phyloP scores from a whole-genome alignment of 768 basidiomycete genomes.

The Pulveroboletus sp. region DNA sequence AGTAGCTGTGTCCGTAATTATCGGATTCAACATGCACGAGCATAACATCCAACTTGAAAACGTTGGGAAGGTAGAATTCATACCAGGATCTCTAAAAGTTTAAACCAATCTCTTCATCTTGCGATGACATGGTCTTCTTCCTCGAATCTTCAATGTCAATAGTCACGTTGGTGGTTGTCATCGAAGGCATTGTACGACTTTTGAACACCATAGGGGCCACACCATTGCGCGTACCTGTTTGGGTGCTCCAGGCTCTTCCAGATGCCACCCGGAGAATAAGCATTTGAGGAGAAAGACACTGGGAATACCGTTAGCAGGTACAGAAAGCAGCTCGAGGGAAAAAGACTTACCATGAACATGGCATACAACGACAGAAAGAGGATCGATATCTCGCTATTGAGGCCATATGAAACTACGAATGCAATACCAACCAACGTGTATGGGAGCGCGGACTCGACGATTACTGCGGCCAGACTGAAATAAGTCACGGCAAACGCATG shows the following conservation, averaged over 20 bases:
- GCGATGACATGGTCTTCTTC: not conserved
- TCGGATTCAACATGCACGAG: no score
- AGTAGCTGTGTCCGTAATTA: no score
- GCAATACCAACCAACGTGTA: conserved; percentile 12
- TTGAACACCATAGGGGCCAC: not conserved
- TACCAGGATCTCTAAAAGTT: not conserved
- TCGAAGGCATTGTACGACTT: not conserved
- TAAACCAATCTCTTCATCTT: not conserved
- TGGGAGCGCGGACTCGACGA: conserved; percentile 17
- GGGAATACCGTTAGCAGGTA: not conserved
- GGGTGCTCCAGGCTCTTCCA: conserved; percentile 9
- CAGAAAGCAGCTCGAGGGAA: not conserved
- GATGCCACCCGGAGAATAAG: conserved; percentile 12
- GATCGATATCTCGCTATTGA: conserved; percentile 6
- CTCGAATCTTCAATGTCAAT: not conserved
- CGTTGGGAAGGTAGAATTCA: no score
- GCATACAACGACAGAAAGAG: conserved; percentile 13
- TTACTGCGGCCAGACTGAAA: conserved; percentile 3
- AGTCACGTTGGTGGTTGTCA: not conserved
- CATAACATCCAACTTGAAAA: no score
- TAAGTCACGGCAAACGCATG: not conserved
- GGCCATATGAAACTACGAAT: conserved; percentile 8
- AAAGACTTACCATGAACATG: conserved; percentile 10
- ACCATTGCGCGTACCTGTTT: not conserved
- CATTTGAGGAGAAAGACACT: conserved; percentile 17